Conservation (phyloP, 1,284 basidiomycete genomes). For the Rhodofomes roseus region DNA sequence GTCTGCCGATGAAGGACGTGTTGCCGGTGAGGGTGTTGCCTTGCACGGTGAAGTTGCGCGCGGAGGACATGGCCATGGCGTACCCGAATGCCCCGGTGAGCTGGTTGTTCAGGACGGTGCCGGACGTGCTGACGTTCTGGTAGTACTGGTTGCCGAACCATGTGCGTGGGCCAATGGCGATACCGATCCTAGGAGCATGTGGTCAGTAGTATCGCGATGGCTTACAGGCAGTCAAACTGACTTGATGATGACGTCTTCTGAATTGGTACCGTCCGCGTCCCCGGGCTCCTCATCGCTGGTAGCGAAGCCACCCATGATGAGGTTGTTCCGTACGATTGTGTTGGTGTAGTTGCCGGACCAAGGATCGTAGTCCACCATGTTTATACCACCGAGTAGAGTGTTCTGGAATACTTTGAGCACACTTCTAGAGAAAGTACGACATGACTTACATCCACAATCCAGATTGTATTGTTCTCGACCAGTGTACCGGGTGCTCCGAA, state of each 20-base stretch:
- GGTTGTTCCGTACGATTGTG: slow-evolving; percentile 70
- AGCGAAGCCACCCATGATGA: slow-evolving; percentile 66
- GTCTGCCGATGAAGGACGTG: slow-evolving; percentile 71
- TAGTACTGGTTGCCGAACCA: slow-evolving; percentile 72
- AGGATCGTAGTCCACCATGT: slow-evolving; percentile 76
- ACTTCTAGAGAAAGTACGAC: neutral
- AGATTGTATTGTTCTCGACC: slow-evolving; percentile 76
- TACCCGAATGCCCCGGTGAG: slow-evolving; percentile 74
- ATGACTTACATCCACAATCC: slow-evolving; percentile 55
- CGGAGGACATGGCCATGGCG: slow-evolving; percentile 63
- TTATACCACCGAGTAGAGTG: slow-evolving; percentile 76
- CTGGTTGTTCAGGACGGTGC: slow-evolving; percentile 59
- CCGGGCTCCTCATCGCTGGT: slow-evolving; percentile 36
- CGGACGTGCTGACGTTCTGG: slow-evolving; percentile 58
- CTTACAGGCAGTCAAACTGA: slow-evolving; percentile 19
- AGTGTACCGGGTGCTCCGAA: slow-evolving; percentile 79
- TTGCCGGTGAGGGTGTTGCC: slow-evolving; percentile 67
- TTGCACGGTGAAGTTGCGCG: slow-evolving; percentile 62
- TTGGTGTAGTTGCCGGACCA: slow-evolving; percentile 70
- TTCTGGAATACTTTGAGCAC: slow-evolving; percentile 36
- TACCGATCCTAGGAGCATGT: slow-evolving; percentile 48
- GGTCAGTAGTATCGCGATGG: slow-evolving; percentile 5
- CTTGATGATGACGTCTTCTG: slow-evolving; percentile 67
- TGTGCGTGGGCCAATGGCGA: slow-evolving; percentile 72
- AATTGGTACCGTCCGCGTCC: slow-evolving; percentile 51